Base-by-base conservation (phyloP, 2,329 filamentous ascomycete species). In the Aspergillus vadensis region DNA sequence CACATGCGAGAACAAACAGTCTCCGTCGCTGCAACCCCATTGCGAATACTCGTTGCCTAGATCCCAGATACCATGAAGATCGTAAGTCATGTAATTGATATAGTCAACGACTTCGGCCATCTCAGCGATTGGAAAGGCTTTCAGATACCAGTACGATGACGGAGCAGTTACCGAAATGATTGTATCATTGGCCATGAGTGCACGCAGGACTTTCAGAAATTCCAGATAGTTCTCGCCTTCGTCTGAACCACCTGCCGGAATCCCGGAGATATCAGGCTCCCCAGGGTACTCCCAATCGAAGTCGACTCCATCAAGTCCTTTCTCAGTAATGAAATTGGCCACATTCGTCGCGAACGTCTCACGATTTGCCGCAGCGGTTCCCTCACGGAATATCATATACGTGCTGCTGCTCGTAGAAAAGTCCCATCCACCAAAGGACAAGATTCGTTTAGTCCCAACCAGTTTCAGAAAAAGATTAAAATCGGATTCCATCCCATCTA, bases 371-470 rank as follows among this genome's bases (percentile, higher is more conserved):
- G 59, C 72, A 0, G 70, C 66, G 65, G 66, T 58, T 21, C 70
- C 70, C 41, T 72, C 62, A 4, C 80, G 72, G 53, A 82, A 76
- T 41, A 81, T 76, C 21, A 61, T 48, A 57, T 74, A 80, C 0
- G 76, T 78, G 2, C 54, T 68, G 0, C 73, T 68, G 1, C 70
- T 67, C 0, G 79, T 80, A 1, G 74, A 79, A 59, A 78, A 77
- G 15, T 68, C 70, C 81, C 80, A 82, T 25, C 80, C 80, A 17
- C 80, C 80, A 63, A 82, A 75, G 0, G 76, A 75, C 7, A 82
- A 17, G 38, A 82, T 76, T 23, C 63, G 66, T 61, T 81, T 79
- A 36, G 39, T 25, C 9, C 64, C 65, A 0, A 32, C 9, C 30
- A 52, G 21, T 5, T 32, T 15, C 2, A n/a, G 21, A 9, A 52